A percentile compares a stretch with the other conserved stretches of the same genome.
Evolutionary conservation across 305 asterid genomes (phyloP).

Genomic region (Fraxinus baroniana): DNA sequence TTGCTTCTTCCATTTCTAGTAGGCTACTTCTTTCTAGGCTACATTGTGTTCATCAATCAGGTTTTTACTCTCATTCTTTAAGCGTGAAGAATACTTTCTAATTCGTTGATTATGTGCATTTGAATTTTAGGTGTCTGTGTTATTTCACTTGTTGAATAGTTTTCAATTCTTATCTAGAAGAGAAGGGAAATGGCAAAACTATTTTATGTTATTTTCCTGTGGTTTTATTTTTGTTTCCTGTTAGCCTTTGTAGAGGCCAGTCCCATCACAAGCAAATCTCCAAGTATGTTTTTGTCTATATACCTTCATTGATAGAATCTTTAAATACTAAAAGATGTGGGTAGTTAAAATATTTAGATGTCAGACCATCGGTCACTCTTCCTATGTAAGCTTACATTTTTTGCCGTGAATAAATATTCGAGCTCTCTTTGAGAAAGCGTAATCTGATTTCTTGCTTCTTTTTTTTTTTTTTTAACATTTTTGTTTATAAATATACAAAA

Average conservation of each 20-base stretch:
- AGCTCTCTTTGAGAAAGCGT: not conserved
- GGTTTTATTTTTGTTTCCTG: not conserved
- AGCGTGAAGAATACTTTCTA: not conserved
- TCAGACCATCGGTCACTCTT: not conserved
- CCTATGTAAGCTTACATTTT: not conserved
- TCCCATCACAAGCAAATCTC: not conserved
- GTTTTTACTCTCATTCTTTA: slow-evolving; percentile 38
- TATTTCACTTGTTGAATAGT: not conserved
- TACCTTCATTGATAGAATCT: not conserved
- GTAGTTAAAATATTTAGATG: not conserved
- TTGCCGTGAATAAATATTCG: not conserved
- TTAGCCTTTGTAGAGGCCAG: not conserved
- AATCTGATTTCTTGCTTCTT: not conserved
- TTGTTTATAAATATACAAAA: not conserved
- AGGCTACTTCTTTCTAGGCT: slow-evolving; percentile 83
- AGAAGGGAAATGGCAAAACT: not conserved
- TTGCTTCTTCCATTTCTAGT: slow-evolving; percentile 82
- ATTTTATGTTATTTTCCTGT: not conserved
- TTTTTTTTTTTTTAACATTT: too few species aligned
- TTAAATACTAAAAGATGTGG: not conserved
- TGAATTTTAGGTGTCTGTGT: not conserved
- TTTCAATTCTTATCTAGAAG: not conserved
- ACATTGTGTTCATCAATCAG: slow-evolving; percentile 84
- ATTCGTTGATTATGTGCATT: not conserved
- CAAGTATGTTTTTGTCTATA: not conserved